These are phyloP conservation scores for Begonia peltatifolia DNA, from an alignment of 306 rosid genomes.

Conservation along the genomic window DNA sequence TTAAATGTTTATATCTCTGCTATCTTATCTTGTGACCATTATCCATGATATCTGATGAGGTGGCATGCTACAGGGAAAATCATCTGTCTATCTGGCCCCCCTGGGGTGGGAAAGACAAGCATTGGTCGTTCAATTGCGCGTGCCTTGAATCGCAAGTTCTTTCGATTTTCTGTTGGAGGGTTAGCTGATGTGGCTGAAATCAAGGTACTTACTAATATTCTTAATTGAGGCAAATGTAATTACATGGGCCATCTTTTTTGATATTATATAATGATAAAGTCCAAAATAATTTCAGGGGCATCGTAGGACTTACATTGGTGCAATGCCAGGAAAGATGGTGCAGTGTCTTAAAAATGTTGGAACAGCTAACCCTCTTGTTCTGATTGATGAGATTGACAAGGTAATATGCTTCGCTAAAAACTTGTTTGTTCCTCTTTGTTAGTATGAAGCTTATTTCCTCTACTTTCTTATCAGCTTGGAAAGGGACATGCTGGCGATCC, in stretches of 20 bases:
- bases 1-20: no score
- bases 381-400: conserved; percentile 98
- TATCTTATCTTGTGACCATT: no score
- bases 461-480: conserved; percentile 56
- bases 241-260: not conserved
- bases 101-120: conserved; percentile 99
- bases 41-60: no score
- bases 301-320: conserved; percentile 98
- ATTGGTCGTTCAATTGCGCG: conserved; percentile 99
- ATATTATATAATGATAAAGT: conserved; percentile 11
- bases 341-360: conserved; percentile 97
- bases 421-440: no score
- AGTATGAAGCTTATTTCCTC: not conserved
- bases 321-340: conserved; percentile 99
- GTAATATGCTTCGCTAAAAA: conserved; percentile 20
- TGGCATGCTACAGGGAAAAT: conserved; percentile 53
- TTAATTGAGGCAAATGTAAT: not conserved
- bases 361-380: conserved; percentile 92
- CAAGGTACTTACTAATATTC: conserved; percentile 41
- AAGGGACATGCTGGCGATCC: conserved; percentile 99
- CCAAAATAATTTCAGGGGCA: conserved; percentile 61
- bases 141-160: conserved; percentile 91
- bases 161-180: conserved; percentile 95
- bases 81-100: conserved; percentile 97
- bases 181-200: conserved; percentile 97